phyloP scores from a whole-genome alignment of 129 eudicot genomes.

The Helichrysum umbraculigerum region DNA sequence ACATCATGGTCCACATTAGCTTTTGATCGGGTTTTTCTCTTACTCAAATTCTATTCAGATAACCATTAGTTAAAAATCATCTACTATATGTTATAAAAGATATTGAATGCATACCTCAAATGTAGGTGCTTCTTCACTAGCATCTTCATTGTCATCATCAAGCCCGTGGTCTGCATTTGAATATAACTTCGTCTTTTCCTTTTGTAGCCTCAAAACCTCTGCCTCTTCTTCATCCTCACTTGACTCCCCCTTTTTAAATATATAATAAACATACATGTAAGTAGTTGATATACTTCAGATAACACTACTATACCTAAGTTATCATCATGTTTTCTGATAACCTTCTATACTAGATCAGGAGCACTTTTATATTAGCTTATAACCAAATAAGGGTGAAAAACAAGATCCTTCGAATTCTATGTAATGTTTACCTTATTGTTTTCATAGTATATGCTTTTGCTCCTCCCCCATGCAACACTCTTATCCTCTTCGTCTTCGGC shows the following conservation, averaged over 20 bases:
- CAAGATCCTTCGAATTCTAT: neutral
- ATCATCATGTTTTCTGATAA: constrained; percentile 1
- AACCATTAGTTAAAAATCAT: neutral
- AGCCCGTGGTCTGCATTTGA: constrained; percentile 71
- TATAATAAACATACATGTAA: neutral
- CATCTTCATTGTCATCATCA: constrained; percentile 53
- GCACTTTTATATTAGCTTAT: neutral
- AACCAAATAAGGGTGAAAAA: neutral
- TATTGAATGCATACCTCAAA: constrained; percentile 51
- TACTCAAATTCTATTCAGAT: constrained; percentile 50
- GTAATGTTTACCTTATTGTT: constrained; percentile 22
- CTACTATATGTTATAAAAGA: neutral
- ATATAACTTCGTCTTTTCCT: constrained; percentile 43
- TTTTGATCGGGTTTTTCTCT: constrained; percentile 51
- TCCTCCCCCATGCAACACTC: constrained; percentile 55
- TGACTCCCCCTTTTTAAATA: constrained; percentile 48
- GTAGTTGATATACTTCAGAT: constrained; percentile 12
- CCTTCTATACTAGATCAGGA: neutral
- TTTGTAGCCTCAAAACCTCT: constrained; percentile 71
- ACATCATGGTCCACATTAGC: constrained; percentile 40
- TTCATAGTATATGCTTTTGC: constrained; percentile 38
- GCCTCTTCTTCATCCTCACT: constrained; percentile 80
- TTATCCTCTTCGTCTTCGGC: constrained; percentile 63
- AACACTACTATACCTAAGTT: neutral
- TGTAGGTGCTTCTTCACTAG: constrained; percentile 70